Conservation (phyloP, 1,139 yeast species). For the Sugiyamaella pinicola region DNA sequence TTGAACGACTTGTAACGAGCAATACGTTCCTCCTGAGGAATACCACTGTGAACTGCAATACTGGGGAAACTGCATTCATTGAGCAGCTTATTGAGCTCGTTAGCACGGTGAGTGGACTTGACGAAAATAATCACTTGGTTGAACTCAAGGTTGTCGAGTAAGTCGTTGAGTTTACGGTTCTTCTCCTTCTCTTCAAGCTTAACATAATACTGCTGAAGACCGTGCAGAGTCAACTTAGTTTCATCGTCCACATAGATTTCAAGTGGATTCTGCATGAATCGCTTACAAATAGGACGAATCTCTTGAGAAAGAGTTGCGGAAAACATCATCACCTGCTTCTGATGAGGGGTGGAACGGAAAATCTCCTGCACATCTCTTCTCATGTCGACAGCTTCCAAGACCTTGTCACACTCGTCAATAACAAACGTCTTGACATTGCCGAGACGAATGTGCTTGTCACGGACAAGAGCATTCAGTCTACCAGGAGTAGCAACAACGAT, state of each 20-base stretch:
- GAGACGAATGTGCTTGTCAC: conserved; percentile 86
- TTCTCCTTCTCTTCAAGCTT: conserved; percentile 89
- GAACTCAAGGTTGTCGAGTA: conserved; percentile 92
- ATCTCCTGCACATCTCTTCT: conserved; percentile 98
- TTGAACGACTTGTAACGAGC: conserved; percentile 94
- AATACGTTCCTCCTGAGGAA: conserved; percentile 97
- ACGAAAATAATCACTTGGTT: conserved; percentile 98
- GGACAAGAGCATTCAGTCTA: conserved; percentile 89
- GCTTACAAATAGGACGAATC: conserved; percentile 95
- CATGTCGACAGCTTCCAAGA: conserved; percentile 84
- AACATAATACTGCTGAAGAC: conserved; percentile 94
- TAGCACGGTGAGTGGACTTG: conserved; percentile 88
- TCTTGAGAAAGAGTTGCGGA: conserved; percentile 95
- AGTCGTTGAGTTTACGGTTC: conserved; percentile 89
- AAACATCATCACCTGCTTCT: conserved; percentile 99
- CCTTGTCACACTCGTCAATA: conserved; percentile 98
- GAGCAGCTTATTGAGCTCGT: conserved; percentile 84
- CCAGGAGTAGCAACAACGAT: conserved; percentile 98
- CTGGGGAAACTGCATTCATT: conserved; percentile 96
- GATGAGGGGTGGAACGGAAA: conserved; percentile 96
- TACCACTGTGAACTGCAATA: conserved; percentile 93
- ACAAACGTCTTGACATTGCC: conserved; percentile 92
- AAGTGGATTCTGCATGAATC: conserved; percentile 96
- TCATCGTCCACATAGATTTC: conserved; percentile 98
- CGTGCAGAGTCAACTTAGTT: conserved; percentile 95